These are phyloP conservation scores for Rubia peregrina DNA, from an alignment of 305 asterid genomes.

Conservation along the genomic window DNA sequence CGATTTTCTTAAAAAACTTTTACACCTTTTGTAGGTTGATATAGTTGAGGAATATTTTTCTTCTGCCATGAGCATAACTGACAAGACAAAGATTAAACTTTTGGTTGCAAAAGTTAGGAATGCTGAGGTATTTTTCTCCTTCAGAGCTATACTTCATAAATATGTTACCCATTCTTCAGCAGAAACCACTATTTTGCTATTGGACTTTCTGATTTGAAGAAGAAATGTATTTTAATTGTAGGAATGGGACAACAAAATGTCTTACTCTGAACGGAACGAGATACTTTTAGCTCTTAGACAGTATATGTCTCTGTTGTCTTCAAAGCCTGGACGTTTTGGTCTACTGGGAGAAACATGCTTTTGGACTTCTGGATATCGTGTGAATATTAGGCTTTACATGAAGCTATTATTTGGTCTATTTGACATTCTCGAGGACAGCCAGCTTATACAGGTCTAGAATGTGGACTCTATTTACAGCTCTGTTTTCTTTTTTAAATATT, in stretches of 20 bases:
- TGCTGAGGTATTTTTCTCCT: slow-evolving; percentile 44
- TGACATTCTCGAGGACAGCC: slow-evolving; percentile 89
- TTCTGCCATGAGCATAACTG: slow-evolving; percentile 38
- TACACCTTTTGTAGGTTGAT: slow-evolving; percentile 49
- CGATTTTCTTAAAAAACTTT: slow-evolving; percentile 4
- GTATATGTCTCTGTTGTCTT: slow-evolving; percentile 51
- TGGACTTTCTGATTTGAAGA: neutral
- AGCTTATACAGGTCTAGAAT: slow-evolving; percentile 69
- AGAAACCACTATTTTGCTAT: slow-evolving; percentile 20
- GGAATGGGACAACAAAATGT: slow-evolving; percentile 87
- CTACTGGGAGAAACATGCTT: slow-evolving; percentile 75
- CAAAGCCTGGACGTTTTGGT: slow-evolving; percentile 68
- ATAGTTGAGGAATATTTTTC: slow-evolving; percentile 72
- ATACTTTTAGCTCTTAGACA: slow-evolving; percentile 59
- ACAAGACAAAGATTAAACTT: slow-evolving; percentile 42
- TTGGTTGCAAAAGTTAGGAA: slow-evolving; percentile 65
- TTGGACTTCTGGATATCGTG: slow-evolving; percentile 79
- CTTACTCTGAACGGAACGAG: slow-evolving; percentile 66
- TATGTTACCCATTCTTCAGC: slow-evolving; percentile 16
- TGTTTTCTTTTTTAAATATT: neutral
- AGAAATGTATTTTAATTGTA: slow-evolving; percentile 22
- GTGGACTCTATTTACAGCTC: slow-evolving; percentile 1
- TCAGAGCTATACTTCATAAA: slow-evolving; percentile 17
- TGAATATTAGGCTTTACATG: slow-evolving; percentile 77
- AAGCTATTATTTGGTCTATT: slow-evolving; percentile 78